Evolutionary conservation across 129 eudicot species (phyloP).

Genomic region (Artemisia tridentata): DNA sequence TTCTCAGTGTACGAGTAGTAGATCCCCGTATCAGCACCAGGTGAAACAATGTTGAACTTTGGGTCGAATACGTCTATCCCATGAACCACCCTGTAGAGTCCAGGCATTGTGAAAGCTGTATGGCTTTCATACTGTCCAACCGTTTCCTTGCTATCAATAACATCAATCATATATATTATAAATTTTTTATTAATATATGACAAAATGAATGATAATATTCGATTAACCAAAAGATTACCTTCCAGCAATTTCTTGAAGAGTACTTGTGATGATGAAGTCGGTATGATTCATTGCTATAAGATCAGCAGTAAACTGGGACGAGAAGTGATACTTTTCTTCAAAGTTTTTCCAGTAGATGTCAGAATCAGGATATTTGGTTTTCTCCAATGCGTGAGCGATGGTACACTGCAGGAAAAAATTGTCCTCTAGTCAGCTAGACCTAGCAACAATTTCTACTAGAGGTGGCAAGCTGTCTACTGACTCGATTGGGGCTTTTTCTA

Average conservation of each 20-base stretch:
- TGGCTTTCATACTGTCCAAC: slow-evolving; percentile 39
- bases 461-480: background rate
- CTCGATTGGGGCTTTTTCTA: too few species aligned
- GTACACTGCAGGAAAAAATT: slow-evolving; percentile 18
- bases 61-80: slow-evolving; percentile 35
- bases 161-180: background rate
- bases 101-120: slow-evolving; percentile 34
- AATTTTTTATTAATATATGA: background rate
- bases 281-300: slow-evolving; percentile 34
- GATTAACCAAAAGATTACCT: slow-evolving; percentile 13
- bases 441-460: background rate
- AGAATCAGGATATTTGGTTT: slow-evolving; percentile 25
- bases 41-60: slow-evolving; percentile 35
- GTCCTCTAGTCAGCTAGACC: background rate
- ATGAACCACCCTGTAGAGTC: slow-evolving; percentile 34
- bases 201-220: background rate
- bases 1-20: slow-evolving; percentile 29
- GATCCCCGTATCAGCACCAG: slow-evolving; percentile 30
- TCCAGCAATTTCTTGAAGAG: slow-evolving; percentile 20
- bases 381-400: slow-evolving; percentile 35
- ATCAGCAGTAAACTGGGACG: slow-evolving; percentile 33
- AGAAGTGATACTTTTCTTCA: slow-evolving; percentile 21
- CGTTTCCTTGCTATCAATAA: slow-evolving; percentile 25
- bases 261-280: slow-evolving; percentile 37
- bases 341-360: slow-evolving; percentile 3